These are phyloP conservation scores for Haematococcus lacustris DNA, from an alignment of 139 green algal genomes.

Conservation along the genomic window DNA sequence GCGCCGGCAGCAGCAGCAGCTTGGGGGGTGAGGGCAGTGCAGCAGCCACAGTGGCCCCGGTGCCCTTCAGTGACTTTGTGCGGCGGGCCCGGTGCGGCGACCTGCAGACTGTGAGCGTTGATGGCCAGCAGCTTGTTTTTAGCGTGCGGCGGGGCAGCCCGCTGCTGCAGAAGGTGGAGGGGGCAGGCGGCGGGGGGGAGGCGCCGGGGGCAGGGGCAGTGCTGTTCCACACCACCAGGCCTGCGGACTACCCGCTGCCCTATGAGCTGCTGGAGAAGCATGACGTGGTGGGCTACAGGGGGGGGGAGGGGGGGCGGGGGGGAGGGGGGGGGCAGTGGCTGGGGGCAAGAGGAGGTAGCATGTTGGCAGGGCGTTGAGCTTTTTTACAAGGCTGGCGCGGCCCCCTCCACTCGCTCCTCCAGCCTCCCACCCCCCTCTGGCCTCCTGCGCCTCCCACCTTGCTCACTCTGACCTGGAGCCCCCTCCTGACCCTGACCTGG, in stretches of 20 bases:
- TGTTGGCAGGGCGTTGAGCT: background rate
- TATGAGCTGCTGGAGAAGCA: conserved; percentile 51
- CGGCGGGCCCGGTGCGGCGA: background rate
- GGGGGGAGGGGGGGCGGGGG: no score
- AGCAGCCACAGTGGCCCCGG: no score
- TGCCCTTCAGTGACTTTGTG: background rate
- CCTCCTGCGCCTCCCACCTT: no score
- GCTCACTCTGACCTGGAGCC: no score
- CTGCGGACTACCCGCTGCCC: conserved; percentile 66
- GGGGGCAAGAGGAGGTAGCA: background rate
- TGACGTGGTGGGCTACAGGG: background rate
- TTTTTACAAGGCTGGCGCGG: background rate
- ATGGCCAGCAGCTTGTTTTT: background rate
- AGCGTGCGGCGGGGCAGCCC: background rate
- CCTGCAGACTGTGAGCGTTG: background rate
- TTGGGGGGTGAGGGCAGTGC: no score
- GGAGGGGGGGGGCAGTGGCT: background rate
- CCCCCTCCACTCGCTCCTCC: background rate
- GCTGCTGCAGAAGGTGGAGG: background rate
- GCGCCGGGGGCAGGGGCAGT: background rate
- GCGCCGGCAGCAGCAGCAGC: background rate
- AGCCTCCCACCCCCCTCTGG: background rate
- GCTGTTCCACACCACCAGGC: conserved; percentile 62
- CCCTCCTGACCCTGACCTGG: no score
- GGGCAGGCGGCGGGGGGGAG: no score